Base-by-base conservation (phyloP, 129 eudicot genomes). In the Arctium minus region DNA sequence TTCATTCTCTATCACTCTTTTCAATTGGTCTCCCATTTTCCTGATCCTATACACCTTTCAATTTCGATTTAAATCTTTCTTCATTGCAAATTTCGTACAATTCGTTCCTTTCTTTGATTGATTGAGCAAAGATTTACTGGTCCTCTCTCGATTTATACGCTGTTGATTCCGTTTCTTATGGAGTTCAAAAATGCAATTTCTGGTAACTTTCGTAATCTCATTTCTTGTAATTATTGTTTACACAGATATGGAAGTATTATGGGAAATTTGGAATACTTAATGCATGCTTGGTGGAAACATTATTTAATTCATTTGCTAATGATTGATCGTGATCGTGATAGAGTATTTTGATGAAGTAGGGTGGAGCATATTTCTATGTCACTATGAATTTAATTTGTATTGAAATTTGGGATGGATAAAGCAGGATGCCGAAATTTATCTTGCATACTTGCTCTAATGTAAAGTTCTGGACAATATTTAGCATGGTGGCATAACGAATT, bases 11-110 rank as follows among this genome's bases (percentile, higher is more conserved):
- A 86, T 72, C 94, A 95, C 78, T 92, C 97, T 5, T 88, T 75
- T 31, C 92, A 88, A 74, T 86, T 92, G 48, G 85, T 95, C 73
- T 92, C 98, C 30, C 91, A 93, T 93, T 91, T 93, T 62, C 86
- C 92, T 42, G 60, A 87, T 89, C 97, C 97, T 93, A 93, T 93
- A 93, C 95, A 90, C 83, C 92, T 88, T 73, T 89, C 76, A 76
- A 60, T 39, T 70, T 85, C 72, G 44, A 27, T 80, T 80, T 85
- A 40, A 31, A 35, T 9, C 33, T 27, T 53, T 36, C 75, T 29
- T 12, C 1, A 11, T 40, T 7, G 48, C 48, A 40, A 40, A 40
- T 7, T 40, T 40, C 9, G 27, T 22, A 22, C 27, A 22, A 22
- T 42, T 42, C 48, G 48, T 42, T 42, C 5, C 48, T 42, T 42